These are phyloP conservation scores for Euphorbia corollata DNA, from an alignment of 441 rosid genomes.

Conservation along the genomic window DNA sequence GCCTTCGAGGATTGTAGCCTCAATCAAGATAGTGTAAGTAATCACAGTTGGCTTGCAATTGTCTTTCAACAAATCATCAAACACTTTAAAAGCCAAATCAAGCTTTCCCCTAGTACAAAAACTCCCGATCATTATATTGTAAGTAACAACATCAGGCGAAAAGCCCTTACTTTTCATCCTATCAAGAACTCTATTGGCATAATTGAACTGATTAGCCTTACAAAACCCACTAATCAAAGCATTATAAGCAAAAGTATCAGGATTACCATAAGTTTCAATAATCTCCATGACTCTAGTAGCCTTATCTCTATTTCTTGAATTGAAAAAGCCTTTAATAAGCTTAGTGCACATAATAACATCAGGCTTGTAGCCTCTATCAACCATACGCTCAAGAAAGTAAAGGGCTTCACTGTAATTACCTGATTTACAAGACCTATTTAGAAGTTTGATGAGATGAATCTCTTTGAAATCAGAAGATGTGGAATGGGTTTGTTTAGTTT, in stretches of 20 bases:
- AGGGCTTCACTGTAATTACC: constrained; percentile 63
- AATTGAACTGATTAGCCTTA: constrained; percentile 51
- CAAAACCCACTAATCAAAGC: constrained; percentile 71
- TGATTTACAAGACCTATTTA: constrained; percentile 47
- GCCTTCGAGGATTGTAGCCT: constrained; percentile 40
- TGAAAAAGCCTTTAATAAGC: constrained; percentile 67
- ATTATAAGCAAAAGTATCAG: constrained; percentile 68
- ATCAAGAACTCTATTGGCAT: constrained; percentile 47
- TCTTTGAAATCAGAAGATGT: constrained; percentile 48
- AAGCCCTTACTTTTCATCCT: constrained; percentile 63
- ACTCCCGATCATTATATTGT: constrained; percentile 71
- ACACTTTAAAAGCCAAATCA: constrained; percentile 50
- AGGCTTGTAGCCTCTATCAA: constrained; percentile 50
- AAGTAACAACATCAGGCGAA: constrained; percentile 64
- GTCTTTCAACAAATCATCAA: constrained; percentile 54
- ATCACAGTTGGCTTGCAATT: constrained; percentile 59
- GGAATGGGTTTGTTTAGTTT: constrained; percentile 36
- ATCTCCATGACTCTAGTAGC: constrained; percentile 69
- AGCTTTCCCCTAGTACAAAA: constrained; percentile 62
- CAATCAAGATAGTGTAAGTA: constrained; percentile 75
- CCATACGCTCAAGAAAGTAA: constrained; percentile 59
- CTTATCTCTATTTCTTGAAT: constrained; percentile 43
- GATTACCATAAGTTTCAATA: constrained; percentile 58
- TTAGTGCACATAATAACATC: constrained; percentile 64
- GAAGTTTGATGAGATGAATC: constrained; percentile 43